A percentile compares a stretch with the other conserved stretches of the same genome.
Conservation (phyloP, 192 early-diverging fungal species). For the Umbelopsis isabellina region DNA sequence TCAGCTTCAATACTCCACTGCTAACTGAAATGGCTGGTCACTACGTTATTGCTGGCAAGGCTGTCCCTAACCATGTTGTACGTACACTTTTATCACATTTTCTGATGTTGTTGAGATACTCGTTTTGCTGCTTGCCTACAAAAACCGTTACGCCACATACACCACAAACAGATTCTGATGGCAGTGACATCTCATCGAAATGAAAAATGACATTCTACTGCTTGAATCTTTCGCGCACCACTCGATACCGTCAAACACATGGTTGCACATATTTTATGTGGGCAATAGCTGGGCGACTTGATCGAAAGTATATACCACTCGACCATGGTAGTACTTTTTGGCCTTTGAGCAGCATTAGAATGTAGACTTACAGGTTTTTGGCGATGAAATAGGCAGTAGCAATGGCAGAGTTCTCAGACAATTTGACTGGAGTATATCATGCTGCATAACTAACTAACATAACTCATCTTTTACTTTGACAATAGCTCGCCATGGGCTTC, state of each 20-base stretch:
- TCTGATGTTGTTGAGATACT: not conserved
- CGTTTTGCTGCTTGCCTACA: not conserved
- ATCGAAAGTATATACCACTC: too few species aligned
- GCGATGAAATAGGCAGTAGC: too few species aligned
- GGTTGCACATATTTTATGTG: too few species aligned
- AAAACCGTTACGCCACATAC: too few species aligned
- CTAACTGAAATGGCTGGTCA: constrained; percentile 41
- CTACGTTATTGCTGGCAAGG: constrained; percentile 42
- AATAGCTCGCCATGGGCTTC: constrained; percentile 43
- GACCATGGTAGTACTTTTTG: not conserved
- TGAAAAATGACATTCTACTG: not conserved
- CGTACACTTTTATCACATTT: not conserved
- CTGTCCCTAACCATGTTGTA: constrained; percentile 40
- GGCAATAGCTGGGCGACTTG: too few species aligned
- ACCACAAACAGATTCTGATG: not conserved
- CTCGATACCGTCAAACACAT: too few species aligned
- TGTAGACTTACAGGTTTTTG: not conserved
- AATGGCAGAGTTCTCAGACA: not conserved
- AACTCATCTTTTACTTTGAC: not conserved
- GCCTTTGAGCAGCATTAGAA: not conserved
- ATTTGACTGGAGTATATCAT: not conserved
- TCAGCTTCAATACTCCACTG: constrained; percentile 21
- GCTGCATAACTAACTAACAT: not conserved
- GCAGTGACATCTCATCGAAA: not conserved
- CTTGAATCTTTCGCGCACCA: not conserved